Evolutionary conservation across 2,329 filamentous ascomycete species (phyloP).

Genomic region (Xylariaceae sp.): DNA sequence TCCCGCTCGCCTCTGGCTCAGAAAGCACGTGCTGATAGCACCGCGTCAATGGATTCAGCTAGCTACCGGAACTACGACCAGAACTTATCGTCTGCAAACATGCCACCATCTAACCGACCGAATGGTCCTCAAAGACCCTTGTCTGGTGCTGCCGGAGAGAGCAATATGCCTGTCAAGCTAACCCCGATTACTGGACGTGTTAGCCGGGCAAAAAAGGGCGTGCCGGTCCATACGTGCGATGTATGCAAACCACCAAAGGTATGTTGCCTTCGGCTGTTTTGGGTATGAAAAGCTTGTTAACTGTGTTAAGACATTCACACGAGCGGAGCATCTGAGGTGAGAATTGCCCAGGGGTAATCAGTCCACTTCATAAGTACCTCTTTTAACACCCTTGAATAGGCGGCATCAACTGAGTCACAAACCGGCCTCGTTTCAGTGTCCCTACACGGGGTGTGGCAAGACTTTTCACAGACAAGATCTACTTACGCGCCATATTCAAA

Average conservation of each 20-base stretch:
- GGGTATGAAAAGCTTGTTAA: constrained; percentile 28
- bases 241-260: constrained; percentile 60
- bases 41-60: constrained; percentile 56
- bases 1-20: constrained; percentile 38
- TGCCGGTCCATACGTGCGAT: constrained; percentile 63
- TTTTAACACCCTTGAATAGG: constrained; percentile 47
- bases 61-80: constrained; percentile 43
- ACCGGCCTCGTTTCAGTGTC: constrained; percentile 58
- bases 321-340: constrained; percentile 67
- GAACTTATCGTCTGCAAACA: constrained; percentile 44
- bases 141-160: constrained; percentile 39
- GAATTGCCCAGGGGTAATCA: constrained; percentile 5
- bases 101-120: constrained; percentile 36
- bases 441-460: constrained; percentile 59
- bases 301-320: constrained; percentile 60
- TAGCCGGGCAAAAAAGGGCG: constrained; percentile 64
- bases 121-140: constrained; percentile 50
- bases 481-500: constrained; percentile 60
- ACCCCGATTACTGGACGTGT: constrained; percentile 63
- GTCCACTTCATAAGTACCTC: not conserved
- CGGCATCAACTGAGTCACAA: constrained; percentile 67
- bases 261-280: constrained; percentile 23
- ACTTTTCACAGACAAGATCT: constrained; percentile 65
- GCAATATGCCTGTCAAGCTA: constrained; percentile 53
- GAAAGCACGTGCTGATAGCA: constrained; percentile 53